Evolutionary conservation across 352 stramenopile species (phyloP), one percentile per base, ranked within the genome.

Genomic region (Globisporangium polare): DNA sequence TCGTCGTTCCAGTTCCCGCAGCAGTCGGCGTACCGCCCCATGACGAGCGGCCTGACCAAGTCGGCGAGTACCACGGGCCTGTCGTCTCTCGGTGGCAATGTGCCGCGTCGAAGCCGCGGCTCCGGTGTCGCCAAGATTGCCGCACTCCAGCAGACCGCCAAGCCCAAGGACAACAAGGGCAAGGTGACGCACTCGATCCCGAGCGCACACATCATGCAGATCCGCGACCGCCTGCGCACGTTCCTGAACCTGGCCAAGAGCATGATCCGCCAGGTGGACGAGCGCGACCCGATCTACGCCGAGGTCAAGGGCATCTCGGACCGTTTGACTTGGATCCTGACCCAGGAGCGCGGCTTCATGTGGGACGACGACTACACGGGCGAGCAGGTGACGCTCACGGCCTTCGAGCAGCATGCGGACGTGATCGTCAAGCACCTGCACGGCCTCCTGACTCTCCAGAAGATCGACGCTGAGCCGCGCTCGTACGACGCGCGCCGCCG

Each of bases 301-400:
- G 94, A 98, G 69, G 93, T 83, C 60, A 89, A 93, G 54, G 95
- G 96, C 37, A 89, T 98, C 55, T 86, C 92, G 20, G 94, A 98
- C 71, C 88, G 92, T n/a, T 68, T 99, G 26, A 99, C 95, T 22
- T 99, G 97, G 85, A 90, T 98, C 42, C 66, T 98, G 42, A 98
- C 90, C 6, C 95, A 98, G 77, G 94, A 99, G 68, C 96, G 97
- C 64, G 97, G 97, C 20, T 99, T 99, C 74, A 98, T 99, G 80
- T 99, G 96, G 96, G 92, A 99, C 66, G 96, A 99, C 73, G 87
- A 89, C 39, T 99, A 99, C 82, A 97, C 95, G 42, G 96, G 94
- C 18, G 89, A 97, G 61, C 89, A 98, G 56, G 88, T 99, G 35
- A 97, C 90, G 12, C 72, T 95, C 1, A 90, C 84, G 9, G 83